Evolutionary conservation across 2,329 filamentous ascomycete species (phyloP).

Genomic region (Sclerotinia borealis): DNA sequence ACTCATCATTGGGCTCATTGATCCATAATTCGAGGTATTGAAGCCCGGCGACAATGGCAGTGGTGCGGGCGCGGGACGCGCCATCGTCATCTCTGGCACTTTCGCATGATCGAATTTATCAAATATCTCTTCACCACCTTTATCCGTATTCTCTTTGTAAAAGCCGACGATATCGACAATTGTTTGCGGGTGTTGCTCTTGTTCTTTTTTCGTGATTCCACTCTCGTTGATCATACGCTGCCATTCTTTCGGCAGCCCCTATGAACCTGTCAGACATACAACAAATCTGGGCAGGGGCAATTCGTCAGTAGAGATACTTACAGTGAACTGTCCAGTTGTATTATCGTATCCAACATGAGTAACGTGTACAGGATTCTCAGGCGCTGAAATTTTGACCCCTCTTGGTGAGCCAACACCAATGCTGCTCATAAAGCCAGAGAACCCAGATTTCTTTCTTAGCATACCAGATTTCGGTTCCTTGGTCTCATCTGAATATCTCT

Average conservation of each 20-base stretch:
- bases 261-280: slow-evolving; percentile 11
- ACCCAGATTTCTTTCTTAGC: slow-evolving; percentile 78
- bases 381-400: slow-evolving; percentile 91
- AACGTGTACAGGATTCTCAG: slow-evolving; percentile 95
- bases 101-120: slow-evolving; percentile 94
- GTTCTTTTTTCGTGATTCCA: slow-evolving; percentile 92
- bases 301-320: slow-evolving; percentile 35
- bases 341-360: slow-evolving; percentile 98
- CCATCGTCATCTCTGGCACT: slow-evolving; percentile 46
- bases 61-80: slow-evolving; percentile 22
- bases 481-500: slow-evolving; percentile 75
- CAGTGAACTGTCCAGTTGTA: slow-evolving; percentile 91
- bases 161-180: slow-evolving; percentile 95
- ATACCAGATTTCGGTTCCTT: slow-evolving; percentile 56
- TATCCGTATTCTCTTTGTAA: slow-evolving; percentile 89
- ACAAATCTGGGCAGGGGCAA: neutral
- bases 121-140: slow-evolving; percentile 70
- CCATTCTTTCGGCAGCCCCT: slow-evolving; percentile 97
- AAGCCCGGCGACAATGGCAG: slow-evolving; percentile 35
- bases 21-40: slow-evolving; percentile 51
- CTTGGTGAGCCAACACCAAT: slow-evolving; percentile 74
- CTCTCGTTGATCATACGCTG: slow-evolving; percentile 91
- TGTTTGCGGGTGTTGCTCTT: slow-evolving; percentile 90
- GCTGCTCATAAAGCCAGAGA: slow-evolving; percentile 82
- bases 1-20: slow-evolving; percentile 46